phyloP scores from a whole-genome alignment of 2,329 filamentous ascomycete genomes.

The Sporothrix globosa region DNA sequence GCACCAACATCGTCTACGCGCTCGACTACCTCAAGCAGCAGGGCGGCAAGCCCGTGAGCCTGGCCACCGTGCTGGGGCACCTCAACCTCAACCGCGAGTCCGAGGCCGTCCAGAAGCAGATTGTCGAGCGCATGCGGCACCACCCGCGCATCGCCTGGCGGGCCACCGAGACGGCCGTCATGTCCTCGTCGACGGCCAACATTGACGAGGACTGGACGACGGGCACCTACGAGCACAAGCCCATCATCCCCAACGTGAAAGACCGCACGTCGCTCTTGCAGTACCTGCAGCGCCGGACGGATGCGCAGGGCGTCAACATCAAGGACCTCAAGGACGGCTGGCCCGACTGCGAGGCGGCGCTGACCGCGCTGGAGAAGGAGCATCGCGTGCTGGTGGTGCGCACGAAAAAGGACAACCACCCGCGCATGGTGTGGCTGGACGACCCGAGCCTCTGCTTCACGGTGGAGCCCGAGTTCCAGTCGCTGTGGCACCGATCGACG shows the following conservation, averaged over 20 bases:
- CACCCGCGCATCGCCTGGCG: slow-evolving; percentile 63
- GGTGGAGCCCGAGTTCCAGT: slow-evolving; percentile 81
- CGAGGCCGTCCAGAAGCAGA: slow-evolving; percentile 63
- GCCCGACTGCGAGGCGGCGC: slow-evolving; percentile 78
- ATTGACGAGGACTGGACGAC: slow-evolving; percentile 52
- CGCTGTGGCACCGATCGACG: slow-evolving; percentile 79
- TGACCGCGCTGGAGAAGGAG: slow-evolving; percentile 75
- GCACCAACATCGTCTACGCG: slow-evolving; percentile 86
- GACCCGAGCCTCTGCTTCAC: slow-evolving; percentile 74
- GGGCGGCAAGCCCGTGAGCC: slow-evolving; percentile 68
- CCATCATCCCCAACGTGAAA: slow-evolving; percentile 78
- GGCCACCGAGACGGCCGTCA: slow-evolving; percentile 52
- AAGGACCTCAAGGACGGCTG: slow-evolving; percentile 96
- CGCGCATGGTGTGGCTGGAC: slow-evolving; percentile 86
- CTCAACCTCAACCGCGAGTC: slow-evolving; percentile 69
- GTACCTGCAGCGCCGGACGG: slow-evolving; percentile 79
- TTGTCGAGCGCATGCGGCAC: slow-evolving; percentile 69
- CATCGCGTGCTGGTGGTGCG: slow-evolving; percentile 83
- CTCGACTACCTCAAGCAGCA: slow-evolving; percentile 79
- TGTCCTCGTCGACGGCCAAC: slow-evolving; percentile 44
- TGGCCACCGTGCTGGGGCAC: slow-evolving; percentile 78
- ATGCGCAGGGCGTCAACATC: slow-evolving; percentile 78
- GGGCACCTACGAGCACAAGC: slow-evolving; percentile 80
- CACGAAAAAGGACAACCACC: slow-evolving; percentile 88
- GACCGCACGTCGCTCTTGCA: slow-evolving; percentile 75